Evolutionary conservation across 2,329 filamentous ascomycete genomes (phyloP).

Genomic region (Akanthomyces muscarius): DNA sequence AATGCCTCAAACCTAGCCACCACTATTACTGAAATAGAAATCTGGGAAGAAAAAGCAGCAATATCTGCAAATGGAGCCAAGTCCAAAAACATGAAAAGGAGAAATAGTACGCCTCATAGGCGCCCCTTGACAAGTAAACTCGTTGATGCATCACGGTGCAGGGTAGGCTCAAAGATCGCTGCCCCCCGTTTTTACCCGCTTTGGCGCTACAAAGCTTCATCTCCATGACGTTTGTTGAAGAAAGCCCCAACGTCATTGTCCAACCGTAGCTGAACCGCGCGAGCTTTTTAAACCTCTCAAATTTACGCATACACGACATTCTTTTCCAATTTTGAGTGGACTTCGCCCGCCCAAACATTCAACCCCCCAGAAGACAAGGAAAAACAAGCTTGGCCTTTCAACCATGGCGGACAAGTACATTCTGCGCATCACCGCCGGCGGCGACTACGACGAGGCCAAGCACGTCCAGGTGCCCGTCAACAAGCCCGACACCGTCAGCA

Average conservation of each 20-base stretch:
- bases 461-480: slow-evolving; percentile 77
- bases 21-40: too few relatives aligned
- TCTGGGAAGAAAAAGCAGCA: too few relatives aligned
- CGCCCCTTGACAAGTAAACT: too few relatives aligned
- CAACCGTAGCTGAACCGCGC: too few relatives aligned
- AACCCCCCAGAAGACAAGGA: too few relatives aligned
- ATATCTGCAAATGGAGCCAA: too few relatives aligned
- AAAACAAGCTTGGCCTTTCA: neutral
- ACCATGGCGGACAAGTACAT: slow-evolving; percentile 68
- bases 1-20: too few relatives aligned
- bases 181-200: slow-evolving; percentile 9
- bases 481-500: slow-evolving; percentile 53
- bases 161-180: neutral
- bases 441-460: slow-evolving; percentile 66
- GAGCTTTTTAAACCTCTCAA: too few relatives aligned
- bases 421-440: slow-evolving; percentile 76
- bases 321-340: neutral
- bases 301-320: neutral
- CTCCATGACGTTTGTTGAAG: neutral
- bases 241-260: too few relatives aligned
- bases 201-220: neutral
- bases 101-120: too few relatives aligned
- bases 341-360: too few relatives aligned
- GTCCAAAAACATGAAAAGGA: too few relatives aligned
- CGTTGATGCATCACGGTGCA: neutral